Evolutionary conservation across 1,284 basidiomycete genomes (phyloP).

Genomic region (Naganishia cerealis): DNA sequence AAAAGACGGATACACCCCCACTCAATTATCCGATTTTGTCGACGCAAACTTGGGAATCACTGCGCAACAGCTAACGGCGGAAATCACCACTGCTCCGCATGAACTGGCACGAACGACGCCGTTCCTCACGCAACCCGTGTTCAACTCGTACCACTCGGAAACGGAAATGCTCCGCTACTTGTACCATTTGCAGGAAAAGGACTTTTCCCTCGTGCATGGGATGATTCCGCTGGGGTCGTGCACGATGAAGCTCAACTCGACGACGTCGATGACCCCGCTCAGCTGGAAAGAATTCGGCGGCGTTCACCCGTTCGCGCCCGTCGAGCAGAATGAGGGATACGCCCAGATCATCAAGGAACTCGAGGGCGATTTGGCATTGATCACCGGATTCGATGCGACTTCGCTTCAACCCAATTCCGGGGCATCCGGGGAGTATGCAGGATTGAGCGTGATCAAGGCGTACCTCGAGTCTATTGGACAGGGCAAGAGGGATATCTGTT

Average conservation of each 20-base stretch:
- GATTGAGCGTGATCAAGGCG: conserved; percentile 86
- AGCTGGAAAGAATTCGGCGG: conserved; percentile 88
- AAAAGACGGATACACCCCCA: conserved; percentile 47
- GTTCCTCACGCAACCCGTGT: conserved; percentile 83
- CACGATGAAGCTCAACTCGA: conserved; percentile 96
- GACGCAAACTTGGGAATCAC: conserved; percentile 41
- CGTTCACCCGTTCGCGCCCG: conserved; percentile 90
- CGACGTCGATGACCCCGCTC: conserved; percentile 92
- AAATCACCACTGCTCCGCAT: conserved; percentile 55
- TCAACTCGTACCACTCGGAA: conserved; percentile 93
- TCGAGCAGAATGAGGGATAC: conserved; percentile 88
- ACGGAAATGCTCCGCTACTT: conserved; percentile 98
- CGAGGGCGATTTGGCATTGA: conserved; percentile 83
- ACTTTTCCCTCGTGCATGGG: conserved; percentile 88
- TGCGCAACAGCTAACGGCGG: conserved; percentile 39
- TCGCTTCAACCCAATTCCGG: conserved; percentile 97
- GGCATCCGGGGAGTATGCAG: conserved; percentile 92
- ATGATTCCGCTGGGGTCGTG: conserved; percentile 97
- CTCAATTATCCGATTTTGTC: conserved; percentile 51
- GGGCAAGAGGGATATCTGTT: conserved; percentile 81
- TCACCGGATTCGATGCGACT: conserved; percentile 92
- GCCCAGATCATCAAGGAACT: conserved; percentile 83
- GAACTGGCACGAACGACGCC: conserved; percentile 68
- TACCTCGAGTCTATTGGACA: conserved; percentile 89
- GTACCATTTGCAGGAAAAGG: conserved; percentile 88